A percentile compares a stretch with the other conserved stretches of the same genome.
These are phyloP conservation scores for Antarctomyces pellizariae DNA, from an alignment of 495 filamentous ascomycete genomes.

Conservation along the genomic window DNA sequence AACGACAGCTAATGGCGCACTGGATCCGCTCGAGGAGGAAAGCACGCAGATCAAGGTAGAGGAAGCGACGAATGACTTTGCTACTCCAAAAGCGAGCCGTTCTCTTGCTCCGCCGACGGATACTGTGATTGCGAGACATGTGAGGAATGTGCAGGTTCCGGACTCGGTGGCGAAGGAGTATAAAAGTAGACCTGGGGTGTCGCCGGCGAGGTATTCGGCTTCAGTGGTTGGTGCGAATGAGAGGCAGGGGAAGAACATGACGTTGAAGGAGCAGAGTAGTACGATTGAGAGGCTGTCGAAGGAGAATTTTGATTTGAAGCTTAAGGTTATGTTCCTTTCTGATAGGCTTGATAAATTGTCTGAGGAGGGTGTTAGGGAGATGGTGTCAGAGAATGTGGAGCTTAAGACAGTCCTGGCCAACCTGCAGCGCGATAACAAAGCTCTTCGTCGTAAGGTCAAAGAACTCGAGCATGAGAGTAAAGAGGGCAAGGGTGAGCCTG, in stretches of 20 bases:
- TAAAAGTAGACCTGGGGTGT: constrained; percentile 29
- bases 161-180: constrained; percentile 74
- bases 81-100: constrained; percentile 22
- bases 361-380: constrained; percentile 89
- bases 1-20: constrained; percentile 23
- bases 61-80: constrained; percentile 8
- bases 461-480: constrained; percentile 85
- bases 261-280: constrained; percentile 87
- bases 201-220: constrained; percentile 28
- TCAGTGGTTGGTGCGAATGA: constrained; percentile 21
- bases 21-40: constrained; percentile 41
- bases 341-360: constrained; percentile 81
- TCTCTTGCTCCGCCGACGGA: constrained; percentile 45
- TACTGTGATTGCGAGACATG: constrained; percentile 68
- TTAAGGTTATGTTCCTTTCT: constrained; percentile 91
- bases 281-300: constrained; percentile 90
- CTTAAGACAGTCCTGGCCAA: constrained; percentile 74
- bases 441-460: constrained; percentile 49
- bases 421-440: constrained; percentile 69
- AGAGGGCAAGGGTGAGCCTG: constrained; percentile 49
- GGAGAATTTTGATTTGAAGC: constrained; percentile 91
- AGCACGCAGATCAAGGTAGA: constrained; percentile 12
- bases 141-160: constrained; percentile 72
- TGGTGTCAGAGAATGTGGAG: constrained; percentile 93
- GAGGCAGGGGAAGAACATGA: constrained; percentile 57